Conservation (phyloP, 495 filamentous ascomycete species). For the Penicillium diatomitis region DNA sequence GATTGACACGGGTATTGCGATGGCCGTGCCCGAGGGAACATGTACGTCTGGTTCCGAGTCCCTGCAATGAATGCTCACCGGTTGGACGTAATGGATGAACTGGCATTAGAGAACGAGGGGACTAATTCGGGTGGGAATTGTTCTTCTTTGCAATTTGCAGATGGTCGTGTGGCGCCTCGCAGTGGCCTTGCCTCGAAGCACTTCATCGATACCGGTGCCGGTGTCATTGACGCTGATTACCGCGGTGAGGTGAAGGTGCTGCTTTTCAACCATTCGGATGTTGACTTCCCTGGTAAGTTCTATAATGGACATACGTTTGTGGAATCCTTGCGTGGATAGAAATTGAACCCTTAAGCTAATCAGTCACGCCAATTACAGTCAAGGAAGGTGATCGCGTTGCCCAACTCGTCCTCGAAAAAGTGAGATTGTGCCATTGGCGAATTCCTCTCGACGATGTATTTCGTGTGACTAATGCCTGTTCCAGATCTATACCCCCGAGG, state of each 20-base stretch:
- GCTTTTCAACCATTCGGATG: constrained; percentile 82
- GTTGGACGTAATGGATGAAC: background rate
- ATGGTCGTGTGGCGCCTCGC: constrained; percentile 86
- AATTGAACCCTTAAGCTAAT: background rate
- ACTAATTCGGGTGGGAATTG: constrained; percentile 2
- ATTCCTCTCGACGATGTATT: background rate
- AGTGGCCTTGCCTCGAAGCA: constrained; percentile 87
- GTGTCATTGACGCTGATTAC: constrained; percentile 97
- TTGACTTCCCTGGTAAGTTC: constrained; percentile 54
- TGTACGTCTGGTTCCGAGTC: constrained; percentile 45
- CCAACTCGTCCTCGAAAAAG: constrained; percentile 83
- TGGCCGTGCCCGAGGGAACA: constrained; percentile 79
- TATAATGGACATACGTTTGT: background rate
- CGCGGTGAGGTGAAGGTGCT: constrained; percentile 87
- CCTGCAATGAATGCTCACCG: background rate
- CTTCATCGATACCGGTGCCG: constrained; percentile 89
- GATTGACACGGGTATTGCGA: constrained; percentile 82
- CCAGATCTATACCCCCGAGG: constrained; percentile 81
- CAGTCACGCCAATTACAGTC: constrained; percentile 28
- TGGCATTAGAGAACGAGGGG: background rate
- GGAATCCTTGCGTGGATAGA: background rate
- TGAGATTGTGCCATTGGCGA: constrained; percentile 17
- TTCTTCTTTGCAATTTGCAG: constrained; percentile 26
- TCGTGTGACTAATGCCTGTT: background rate
- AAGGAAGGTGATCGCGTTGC: constrained; percentile 83